Evolutionary conservation across 495 filamentous ascomycete genomes (phyloP).

Genomic region (Aspergillus affinis): DNA sequence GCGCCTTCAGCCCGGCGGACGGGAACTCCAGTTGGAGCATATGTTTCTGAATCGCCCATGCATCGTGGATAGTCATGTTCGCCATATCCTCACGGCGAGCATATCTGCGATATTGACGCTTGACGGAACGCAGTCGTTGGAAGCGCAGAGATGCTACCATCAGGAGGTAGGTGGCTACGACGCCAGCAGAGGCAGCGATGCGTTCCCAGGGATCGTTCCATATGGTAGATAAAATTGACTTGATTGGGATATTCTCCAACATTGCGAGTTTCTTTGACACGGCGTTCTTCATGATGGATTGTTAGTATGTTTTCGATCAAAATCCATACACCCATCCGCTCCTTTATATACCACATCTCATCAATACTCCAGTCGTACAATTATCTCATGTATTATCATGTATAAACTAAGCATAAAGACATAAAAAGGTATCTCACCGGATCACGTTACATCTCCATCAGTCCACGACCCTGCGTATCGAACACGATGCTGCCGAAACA

Average conservation of each 20-base stretch:
- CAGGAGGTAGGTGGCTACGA: constrained; percentile 20
- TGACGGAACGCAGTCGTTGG: constrained; percentile 43
- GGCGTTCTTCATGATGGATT: too few species aligned
- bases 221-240: neutral
- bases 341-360: neutral
- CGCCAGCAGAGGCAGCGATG: neutral
- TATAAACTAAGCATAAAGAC: too few species aligned
- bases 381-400: too few species aligned
- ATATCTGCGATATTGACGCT: constrained; percentile 43
- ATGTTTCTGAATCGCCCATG: constrained; percentile 52
- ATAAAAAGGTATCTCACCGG: too few species aligned
- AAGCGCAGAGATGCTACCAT: constrained; percentile 41
- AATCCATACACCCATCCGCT: too few species aligned
- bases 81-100: constrained; percentile 49
- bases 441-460: too few species aligned
- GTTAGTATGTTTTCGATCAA: too few species aligned
- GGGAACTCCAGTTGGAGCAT: constrained; percentile 56
- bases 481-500: too few species aligned
- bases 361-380: too few species aligned
- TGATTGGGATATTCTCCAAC: constrained; percentile 4
- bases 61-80: constrained; percentile 59
- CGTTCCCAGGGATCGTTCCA: constrained; percentile 12
- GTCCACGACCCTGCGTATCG: too few species aligned
- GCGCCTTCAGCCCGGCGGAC: constrained; percentile 47
- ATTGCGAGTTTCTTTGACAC: too few species aligned